Evolutionary conservation across 169 alveolate species (phyloP).

Genomic region (Besnoitia besnoiti): DNA sequence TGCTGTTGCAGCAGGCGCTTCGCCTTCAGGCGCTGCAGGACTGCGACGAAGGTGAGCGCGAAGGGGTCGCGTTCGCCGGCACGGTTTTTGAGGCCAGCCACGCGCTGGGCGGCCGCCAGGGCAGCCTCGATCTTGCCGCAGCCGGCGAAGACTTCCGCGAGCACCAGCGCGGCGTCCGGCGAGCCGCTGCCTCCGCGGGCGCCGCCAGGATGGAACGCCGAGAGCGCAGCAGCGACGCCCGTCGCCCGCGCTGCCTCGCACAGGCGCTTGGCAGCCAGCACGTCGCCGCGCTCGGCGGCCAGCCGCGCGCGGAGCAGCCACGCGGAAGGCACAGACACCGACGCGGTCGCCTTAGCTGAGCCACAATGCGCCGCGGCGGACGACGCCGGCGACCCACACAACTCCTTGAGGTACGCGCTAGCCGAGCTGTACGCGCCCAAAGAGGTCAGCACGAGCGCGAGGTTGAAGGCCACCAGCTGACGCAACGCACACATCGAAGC

Average conservation of each 20-base stretch:
- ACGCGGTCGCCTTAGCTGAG: neutral
- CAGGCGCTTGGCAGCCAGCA: slow-evolving; percentile 29
- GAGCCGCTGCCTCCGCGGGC: neutral
- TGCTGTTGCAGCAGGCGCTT: slow-evolving; percentile 39
- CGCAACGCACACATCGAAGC: slow-evolving; percentile 6
- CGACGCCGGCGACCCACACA: slow-evolving; percentile 4
- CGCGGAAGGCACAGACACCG: neutral
- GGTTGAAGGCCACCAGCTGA: slow-evolving; percentile 19
- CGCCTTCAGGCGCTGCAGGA: slow-evolving; percentile 28
- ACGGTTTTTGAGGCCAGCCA: neutral
- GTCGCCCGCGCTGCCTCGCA: slow-evolving; percentile 36
- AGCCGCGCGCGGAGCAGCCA: slow-evolving; percentile 38
- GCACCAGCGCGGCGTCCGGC: neutral
- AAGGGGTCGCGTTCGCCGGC: slow-evolving; percentile 31
- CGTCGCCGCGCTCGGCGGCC: slow-evolving; percentile 40
- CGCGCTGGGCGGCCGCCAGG: neutral
- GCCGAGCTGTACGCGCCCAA: slow-evolving; percentile 31
- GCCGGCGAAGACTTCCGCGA: neutral
- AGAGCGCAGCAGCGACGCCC: neutral
- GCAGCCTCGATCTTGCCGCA: slow-evolving; percentile 43
- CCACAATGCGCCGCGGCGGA: neutral
- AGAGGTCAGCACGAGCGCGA: neutral
- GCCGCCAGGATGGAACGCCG: neutral
- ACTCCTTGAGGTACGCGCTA: neutral
- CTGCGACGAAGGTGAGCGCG: slow-evolving; percentile 27